These are phyloP conservation scores for Verticillium tricorpus DNA, from an alignment of 2,329 filamentous ascomycete genomes.

Conservation along the genomic window DNA sequence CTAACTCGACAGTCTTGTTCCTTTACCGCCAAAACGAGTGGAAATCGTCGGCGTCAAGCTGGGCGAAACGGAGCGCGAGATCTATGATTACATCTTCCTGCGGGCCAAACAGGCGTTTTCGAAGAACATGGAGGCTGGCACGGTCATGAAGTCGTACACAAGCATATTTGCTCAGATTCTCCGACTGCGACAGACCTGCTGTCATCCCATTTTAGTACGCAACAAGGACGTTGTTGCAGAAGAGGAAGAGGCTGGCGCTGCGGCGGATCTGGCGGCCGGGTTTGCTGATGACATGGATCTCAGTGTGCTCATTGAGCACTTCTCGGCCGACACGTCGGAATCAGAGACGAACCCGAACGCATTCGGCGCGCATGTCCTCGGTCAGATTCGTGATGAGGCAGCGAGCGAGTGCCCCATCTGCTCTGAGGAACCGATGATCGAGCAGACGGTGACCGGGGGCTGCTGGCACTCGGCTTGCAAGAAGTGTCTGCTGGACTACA, in stretches of 20 bases:
- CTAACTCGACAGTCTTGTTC: slow-evolving; percentile 52
- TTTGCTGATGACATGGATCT: slow-evolving; percentile 96
- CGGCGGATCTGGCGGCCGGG: slow-evolving; percentile 73
- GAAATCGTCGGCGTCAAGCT: slow-evolving; percentile 87
- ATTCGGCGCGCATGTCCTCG: slow-evolving; percentile 82
- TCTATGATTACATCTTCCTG: slow-evolving; percentile 87
- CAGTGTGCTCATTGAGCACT: slow-evolving; percentile 76
- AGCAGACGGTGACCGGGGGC: slow-evolving; percentile 80
- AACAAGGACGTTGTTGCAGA: slow-evolving; percentile 82
- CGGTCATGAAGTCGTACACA: slow-evolving; percentile 90
- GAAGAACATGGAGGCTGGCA: slow-evolving; percentile 84
- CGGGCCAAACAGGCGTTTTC: slow-evolving; percentile 80
- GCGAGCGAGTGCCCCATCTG: slow-evolving; percentile 92
- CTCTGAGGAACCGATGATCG: slow-evolving; percentile 90
- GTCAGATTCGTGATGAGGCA: slow-evolving; percentile 86
- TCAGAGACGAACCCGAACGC: slow-evolving; percentile 55
- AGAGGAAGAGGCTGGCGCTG: slow-evolving; percentile 75
- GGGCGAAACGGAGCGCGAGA: slow-evolving; percentile 76
- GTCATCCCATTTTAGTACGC: slow-evolving; percentile 83
- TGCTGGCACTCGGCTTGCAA: slow-evolving; percentile 99
- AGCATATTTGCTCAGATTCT: slow-evolving; percentile 97
- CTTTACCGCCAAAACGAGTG: slow-evolving; percentile 73
- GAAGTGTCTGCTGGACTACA: slow-evolving; percentile 84
- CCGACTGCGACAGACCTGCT: slow-evolving; percentile 87
- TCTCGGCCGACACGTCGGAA: slow-evolving; percentile 64